These are phyloP conservation scores for Aspergillus indologenus DNA, from an alignment of 495 filamentous ascomycete genomes.

Conservation along the genomic window DNA sequence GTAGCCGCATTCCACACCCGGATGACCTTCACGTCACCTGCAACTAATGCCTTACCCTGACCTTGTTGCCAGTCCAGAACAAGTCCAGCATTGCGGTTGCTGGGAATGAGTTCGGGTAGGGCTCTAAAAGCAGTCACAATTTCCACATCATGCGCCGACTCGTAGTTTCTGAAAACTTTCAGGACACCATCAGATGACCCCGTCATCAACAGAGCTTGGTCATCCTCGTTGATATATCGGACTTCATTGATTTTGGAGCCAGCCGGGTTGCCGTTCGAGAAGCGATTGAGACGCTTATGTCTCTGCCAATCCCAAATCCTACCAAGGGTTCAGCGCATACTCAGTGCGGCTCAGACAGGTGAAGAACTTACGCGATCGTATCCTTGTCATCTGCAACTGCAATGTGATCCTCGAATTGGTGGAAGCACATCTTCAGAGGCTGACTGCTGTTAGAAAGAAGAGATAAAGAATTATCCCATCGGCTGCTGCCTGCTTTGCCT, in stretches of 20 bases:
- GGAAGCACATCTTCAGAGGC: constrained; percentile 88
- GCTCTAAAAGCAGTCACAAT: constrained; percentile 92
- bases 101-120: constrained; percentile 85
- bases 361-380: constrained; percentile 60
- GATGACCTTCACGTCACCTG: constrained; percentile 93
- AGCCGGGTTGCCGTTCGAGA: constrained; percentile 88
- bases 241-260: constrained; percentile 92
- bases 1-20: constrained; percentile 92
- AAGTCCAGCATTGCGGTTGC: constrained; percentile 87
- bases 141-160: constrained; percentile 64
- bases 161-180: constrained; percentile 89
- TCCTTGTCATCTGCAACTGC: constrained; percentile 92
- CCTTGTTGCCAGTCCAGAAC: constrained; percentile 99
- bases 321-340: constrained; percentile 26
- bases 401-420: constrained; percentile 95
- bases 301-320: constrained; percentile 92
- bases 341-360: not conserved
- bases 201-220: constrained; percentile 90
- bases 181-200: constrained; percentile 93
- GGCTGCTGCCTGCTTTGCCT: constrained; percentile 72
- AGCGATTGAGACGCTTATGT: constrained; percentile 68
- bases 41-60: constrained; percentile 88
- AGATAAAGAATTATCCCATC: constrained; percentile 74
- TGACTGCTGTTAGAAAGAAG: constrained; percentile 85
- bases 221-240: constrained; percentile 96